Percentiles rank a stretch among this genome's conserved stretches.
Evolutionary conservation across 2,329 filamentous ascomycete genomes (phyloP).

Genomic region (Botrytis tulipae): DNA sequence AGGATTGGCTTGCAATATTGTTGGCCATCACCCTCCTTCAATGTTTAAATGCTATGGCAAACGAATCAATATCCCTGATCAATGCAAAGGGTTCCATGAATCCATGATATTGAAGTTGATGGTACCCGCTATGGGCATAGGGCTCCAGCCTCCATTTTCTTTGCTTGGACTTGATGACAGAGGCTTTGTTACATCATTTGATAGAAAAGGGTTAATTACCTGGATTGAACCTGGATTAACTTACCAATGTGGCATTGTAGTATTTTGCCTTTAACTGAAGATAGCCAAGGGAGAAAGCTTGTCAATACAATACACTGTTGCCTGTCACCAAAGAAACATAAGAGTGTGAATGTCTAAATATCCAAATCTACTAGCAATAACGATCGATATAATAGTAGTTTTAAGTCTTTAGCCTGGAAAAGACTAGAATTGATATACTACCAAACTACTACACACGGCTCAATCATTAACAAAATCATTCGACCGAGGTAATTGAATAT

Average conservation of each 20-base stretch:
- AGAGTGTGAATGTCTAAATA: background rate
- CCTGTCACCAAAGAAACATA: background rate
- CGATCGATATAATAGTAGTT: background rate
- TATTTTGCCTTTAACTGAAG: background rate
- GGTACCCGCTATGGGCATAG: constrained; percentile 16
- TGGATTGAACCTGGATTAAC: background rate
- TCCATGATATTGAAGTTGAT: background rate
- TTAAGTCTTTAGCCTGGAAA: background rate
- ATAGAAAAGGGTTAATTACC: background rate
- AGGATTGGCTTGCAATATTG: background rate
- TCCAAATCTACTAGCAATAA: background rate
- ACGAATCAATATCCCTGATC: constrained; percentile 12
- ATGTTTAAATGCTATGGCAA: background rate
- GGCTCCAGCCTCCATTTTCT: constrained; percentile 20
- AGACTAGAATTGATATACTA: background rate
- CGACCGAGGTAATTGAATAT: background rate
- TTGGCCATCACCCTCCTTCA: background rate
- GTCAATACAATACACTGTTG: background rate
- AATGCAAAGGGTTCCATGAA: background rate
- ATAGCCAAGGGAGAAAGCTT: background rate
- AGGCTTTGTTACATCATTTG: constrained; percentile 10
- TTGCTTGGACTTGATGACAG: constrained; percentile 5
- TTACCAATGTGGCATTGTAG: constrained; percentile 5
- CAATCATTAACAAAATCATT: background rate
- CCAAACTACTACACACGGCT: background rate